These are phyloP conservation scores for Sporisorium exsertum DNA, from an alignment of 1,284 basidiomycete species.

Conservation along the genomic window DNA sequence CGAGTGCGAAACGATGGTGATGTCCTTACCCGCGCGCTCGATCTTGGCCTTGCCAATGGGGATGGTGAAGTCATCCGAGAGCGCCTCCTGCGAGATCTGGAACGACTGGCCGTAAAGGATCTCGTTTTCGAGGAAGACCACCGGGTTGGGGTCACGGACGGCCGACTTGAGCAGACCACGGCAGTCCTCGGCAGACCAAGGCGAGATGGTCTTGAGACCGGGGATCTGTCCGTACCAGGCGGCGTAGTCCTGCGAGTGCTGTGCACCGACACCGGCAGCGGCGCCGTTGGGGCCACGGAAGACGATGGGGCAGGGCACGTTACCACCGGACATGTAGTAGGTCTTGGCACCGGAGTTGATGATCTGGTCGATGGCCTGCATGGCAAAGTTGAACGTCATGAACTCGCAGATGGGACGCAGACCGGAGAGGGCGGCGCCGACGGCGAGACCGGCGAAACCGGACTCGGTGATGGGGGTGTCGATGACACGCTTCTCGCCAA, in stretches of 20 bases:
- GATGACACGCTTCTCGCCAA: constrained; percentile 97
- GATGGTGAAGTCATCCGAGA: constrained; percentile 90
- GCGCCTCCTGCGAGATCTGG: constrained; percentile 92
- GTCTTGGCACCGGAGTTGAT: constrained; percentile 99
- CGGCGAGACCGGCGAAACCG: constrained; percentile 97
- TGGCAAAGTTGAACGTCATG: constrained; percentile 82
- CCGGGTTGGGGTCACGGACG: constrained; percentile 97
- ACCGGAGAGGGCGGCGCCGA: constrained; percentile 92
- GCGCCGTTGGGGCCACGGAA: constrained; percentile 99
- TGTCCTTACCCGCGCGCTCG: constrained; percentile 89
- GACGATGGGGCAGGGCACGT: constrained; percentile 95
- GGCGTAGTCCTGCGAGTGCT: constrained; percentile 73
- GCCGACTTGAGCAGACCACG: constrained; percentile 97
- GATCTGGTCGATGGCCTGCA: constrained; percentile 95
- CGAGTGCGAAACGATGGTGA: constrained; percentile 91
- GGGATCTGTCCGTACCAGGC: constrained; percentile 94
- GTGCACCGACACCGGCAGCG: constrained; percentile 92
- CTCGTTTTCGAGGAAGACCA: constrained; percentile 99
- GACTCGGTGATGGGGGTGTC: constrained; percentile 92
- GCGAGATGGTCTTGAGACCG: constrained; percentile 96
- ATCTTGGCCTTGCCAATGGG: constrained; percentile 98
- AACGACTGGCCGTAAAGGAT: constrained; percentile 97
- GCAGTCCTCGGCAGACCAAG: constrained; percentile 97
- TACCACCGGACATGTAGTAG: constrained; percentile 99
- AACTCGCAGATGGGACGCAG: constrained; percentile 98